Conservation (phyloP, 108 stramenopile genomes). For the Conticribra guillardii region DNA sequence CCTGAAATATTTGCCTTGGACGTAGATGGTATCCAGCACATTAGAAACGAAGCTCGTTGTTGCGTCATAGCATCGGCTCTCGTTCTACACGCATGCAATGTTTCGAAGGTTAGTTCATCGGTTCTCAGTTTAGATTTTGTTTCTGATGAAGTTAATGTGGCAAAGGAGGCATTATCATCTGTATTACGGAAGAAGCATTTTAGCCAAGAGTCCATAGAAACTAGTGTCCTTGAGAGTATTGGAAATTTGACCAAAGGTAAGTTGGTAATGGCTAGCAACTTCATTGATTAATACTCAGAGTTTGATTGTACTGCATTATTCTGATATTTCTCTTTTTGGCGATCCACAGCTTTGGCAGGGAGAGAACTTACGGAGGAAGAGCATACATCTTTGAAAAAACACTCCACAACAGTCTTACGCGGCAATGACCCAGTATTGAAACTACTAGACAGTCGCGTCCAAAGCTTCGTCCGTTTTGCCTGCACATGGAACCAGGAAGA, state of each 20-base stretch:
- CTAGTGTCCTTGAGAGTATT: conserved; percentile 36
- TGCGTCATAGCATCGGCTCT: conserved; percentile 70
- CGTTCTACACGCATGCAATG: conserved; percentile 55
- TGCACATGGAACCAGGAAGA: conserved; percentile 32
- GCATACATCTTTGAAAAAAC: conserved; percentile 15
- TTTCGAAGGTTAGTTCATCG: conserved; percentile 30
- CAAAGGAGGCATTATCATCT: conserved; percentile 17
- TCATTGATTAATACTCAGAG: too few relatives aligned
- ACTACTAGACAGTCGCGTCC: conserved; percentile 59
- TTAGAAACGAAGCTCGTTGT: conserved; percentile 52
- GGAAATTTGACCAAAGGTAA: conserved; percentile 45
- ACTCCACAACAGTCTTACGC: conserved; percentile 38
- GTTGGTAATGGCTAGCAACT: too few relatives aligned
- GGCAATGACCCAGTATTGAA: conserved; percentile 62
- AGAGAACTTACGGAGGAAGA: conserved; percentile 22
- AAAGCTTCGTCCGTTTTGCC: conserved; percentile 41
- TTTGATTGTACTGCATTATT: too few relatives aligned
- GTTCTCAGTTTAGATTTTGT: conserved; percentile 10
- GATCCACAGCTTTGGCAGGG: conserved; percentile 32
- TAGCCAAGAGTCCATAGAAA: conserved; percentile 24
- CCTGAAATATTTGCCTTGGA: conserved; percentile 69
- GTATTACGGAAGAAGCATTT: conserved; percentile 33
- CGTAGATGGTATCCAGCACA: conserved; percentile 26
- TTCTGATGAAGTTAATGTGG: conserved; percentile 6
- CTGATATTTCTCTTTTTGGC: too few relatives aligned